A percentile compares a stretch with the other conserved stretches of the same genome.
Evolutionary conservation across 2,329 filamentous ascomycete species (phyloP).

Genomic region (Colletotrichum caudatum): DNA sequence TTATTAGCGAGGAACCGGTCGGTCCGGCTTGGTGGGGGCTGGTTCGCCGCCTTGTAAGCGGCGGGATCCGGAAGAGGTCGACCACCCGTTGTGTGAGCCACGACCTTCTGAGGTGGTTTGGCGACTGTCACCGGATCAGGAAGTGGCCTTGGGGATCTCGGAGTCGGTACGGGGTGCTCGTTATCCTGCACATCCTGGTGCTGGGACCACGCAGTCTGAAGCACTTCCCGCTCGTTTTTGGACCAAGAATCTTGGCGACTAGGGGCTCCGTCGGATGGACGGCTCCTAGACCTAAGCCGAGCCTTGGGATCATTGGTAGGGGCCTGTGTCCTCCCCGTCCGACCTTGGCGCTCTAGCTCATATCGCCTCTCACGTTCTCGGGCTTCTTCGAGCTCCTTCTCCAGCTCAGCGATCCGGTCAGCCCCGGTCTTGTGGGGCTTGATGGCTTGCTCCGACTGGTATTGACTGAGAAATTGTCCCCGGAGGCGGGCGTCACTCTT

Average conservation of each 20-base stretch:
- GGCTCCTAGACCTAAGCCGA: constrained; percentile 47
- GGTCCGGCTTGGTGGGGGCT: constrained; percentile 59
- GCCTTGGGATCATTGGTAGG: constrained; percentile 48
- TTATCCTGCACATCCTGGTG: constrained; percentile 53
- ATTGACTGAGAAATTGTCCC: constrained; percentile 89
- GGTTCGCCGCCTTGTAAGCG: constrained; percentile 46
- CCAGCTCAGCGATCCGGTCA: constrained; percentile 69
- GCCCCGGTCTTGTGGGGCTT: constrained; percentile 45
- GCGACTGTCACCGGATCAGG: constrained; percentile 53
- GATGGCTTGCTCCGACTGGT: constrained; percentile 76
- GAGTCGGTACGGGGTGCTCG: constrained; percentile 46
- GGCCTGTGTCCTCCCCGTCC: constrained; percentile 49
- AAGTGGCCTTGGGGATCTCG: constrained; percentile 54
- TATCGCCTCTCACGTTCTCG: constrained; percentile 73
- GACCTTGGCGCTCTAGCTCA: constrained; percentile 67
- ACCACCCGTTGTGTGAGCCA: constrained; percentile 54
- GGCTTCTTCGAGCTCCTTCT: constrained; percentile 74
- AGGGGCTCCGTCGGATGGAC: constrained; percentile 50
- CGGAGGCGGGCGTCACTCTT: constrained; percentile 75
- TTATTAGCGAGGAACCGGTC: constrained; percentile 69
- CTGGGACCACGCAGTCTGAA: constrained; percentile 66
- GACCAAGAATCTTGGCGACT: constrained; percentile 74
- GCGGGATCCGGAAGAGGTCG: constrained; percentile 68
- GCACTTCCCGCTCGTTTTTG: constrained; percentile 72
- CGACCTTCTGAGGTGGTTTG: constrained; percentile 48